Evolutionary conservation across 768 basidiomycete species (phyloP), one percentile per base, ranked within the genome.

Genomic region (Hydnomerulius pinastri): DNA sequence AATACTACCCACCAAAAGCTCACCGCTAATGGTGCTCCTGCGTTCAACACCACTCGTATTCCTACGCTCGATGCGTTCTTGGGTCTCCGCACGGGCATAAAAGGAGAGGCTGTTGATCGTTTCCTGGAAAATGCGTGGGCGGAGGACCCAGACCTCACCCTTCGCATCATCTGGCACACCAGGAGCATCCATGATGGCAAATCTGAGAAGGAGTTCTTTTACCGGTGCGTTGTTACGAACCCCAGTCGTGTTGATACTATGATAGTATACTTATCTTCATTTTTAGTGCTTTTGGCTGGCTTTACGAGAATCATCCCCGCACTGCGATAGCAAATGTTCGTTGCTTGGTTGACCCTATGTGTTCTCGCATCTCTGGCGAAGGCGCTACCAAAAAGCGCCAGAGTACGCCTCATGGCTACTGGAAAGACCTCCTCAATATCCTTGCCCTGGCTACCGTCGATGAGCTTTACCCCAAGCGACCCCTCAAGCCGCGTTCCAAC

Each of bases 381-480:
- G 54, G 63, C n/a, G n/a, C n/a, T n/a, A 44, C 20, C 5, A 50
- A 24, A 41, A 55, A 29, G 39, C 53, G 55, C 2, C 24, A 17
- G 9, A 30, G 60, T 27, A 46, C 56, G 18, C 51, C 74, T 4
- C 86, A 89, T 42, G 87, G 87, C 0, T 87, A 83, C 58, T 89
- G 85, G 83, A 88, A 90, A 60, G 87, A 89, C 56, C 73, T 88
- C 18, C 75, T 87, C 45, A 84, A 87, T 44, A 81, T 90, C 42
- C 71, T 89, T 4, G 75, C 79, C 4, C 73, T 90, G 24, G 82
- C 81, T 10, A 73, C 81, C 1, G 63, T 75, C 13, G 78, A 75
- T 49, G 71, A 87, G 51, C 74, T 88, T 18, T 46, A 32, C 18
- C 52, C 60, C 13, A 44, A 15, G 1, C 1, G 27, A 2, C 33